These are phyloP conservation scores for Pseudognaphalium luteoalbum DNA, from an alignment of 129 eudicot species.

Conservation along the genomic window DNA sequence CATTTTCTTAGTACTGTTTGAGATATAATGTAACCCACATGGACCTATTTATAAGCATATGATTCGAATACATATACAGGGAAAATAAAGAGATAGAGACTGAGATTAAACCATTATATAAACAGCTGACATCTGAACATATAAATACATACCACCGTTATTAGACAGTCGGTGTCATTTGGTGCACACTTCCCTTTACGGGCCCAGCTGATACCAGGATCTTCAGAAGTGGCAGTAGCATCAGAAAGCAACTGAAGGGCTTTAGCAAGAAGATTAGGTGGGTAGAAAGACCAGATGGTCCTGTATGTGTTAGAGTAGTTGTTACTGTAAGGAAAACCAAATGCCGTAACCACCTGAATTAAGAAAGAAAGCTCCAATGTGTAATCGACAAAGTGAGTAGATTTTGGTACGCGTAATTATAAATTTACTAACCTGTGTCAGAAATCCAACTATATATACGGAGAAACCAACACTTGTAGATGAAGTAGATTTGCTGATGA, in stretches of 20 bases:
- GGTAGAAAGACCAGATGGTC: slow-evolving; percentile 69
- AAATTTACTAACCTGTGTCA: slow-evolving; percentile 66
- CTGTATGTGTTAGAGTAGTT: slow-evolving; percentile 49
- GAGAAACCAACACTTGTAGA: slow-evolving; percentile 68
- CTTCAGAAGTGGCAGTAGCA: slow-evolving; percentile 75
- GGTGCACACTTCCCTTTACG: slow-evolving; percentile 55
- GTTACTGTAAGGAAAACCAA: slow-evolving; percentile 84
- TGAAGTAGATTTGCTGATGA: slow-evolving; percentile 75
- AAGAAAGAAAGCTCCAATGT: slow-evolving; percentile 5
- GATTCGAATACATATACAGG: neutral
- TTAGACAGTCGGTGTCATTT: slow-evolving; percentile 60
- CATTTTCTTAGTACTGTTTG: neutral
- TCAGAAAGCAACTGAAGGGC: slow-evolving; percentile 71
- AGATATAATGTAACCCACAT: neutral
- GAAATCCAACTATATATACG: slow-evolving; percentile 56
- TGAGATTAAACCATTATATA: neutral
- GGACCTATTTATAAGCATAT: neutral
- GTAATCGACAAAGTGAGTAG: slow-evolving; percentile 17
- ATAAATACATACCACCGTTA: slow-evolving; percentile 59
- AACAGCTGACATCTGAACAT: neutral
- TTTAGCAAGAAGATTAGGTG: slow-evolving; percentile 74
- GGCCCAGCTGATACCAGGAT: slow-evolving; percentile 89
- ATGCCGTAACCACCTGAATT: slow-evolving; percentile 74
- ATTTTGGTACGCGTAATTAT: neutral
- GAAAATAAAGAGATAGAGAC: neutral